phyloP scores from a whole-genome alignment of 805 yeast species.

The Phaffomyces antillensis region DNA sequence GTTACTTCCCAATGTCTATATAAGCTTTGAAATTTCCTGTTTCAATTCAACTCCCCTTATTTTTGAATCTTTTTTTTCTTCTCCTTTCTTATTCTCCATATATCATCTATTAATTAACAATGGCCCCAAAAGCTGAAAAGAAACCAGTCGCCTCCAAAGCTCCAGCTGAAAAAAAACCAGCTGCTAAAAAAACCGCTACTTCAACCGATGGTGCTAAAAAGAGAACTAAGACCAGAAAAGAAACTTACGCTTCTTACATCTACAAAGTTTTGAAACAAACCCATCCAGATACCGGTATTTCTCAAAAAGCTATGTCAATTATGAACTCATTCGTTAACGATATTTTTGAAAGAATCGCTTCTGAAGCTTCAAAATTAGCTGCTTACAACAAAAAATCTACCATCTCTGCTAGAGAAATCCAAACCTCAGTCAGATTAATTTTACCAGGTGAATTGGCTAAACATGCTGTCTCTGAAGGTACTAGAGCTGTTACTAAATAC shows the following conservation, averaged over 20 bases:
- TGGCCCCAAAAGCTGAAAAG: conserved; percentile 61
- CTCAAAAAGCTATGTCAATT: conserved; percentile 97
- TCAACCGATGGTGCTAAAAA: conserved; percentile 75
- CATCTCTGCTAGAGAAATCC: conserved; percentile 96
- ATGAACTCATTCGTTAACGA: conserved; percentile 98
- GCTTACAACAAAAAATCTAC: conserved; percentile 98
- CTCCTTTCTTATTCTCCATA: conserved; percentile 1
- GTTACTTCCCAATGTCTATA: neutral
- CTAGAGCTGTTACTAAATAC: conserved; percentile 96
- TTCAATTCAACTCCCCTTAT: neutral
- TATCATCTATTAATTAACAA: conserved; percentile 10
- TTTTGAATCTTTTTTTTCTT: too few relatives aligned
- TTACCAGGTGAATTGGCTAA: conserved; percentile 98
- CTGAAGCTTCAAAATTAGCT: conserved; percentile 97
- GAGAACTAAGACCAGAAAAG: conserved; percentile 95
- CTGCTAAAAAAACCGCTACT: conserved; percentile 84
- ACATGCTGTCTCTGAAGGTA: conserved; percentile 98
- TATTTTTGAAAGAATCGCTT: conserved; percentile 95
- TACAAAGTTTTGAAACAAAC: conserved; percentile 98
- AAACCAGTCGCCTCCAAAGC: conserved; percentile 92
- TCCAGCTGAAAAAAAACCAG: conserved; percentile 92
- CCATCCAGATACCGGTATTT: conserved; percentile 98
- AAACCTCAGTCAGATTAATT: conserved; percentile 96
- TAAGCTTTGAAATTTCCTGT: conserved; percentile 6
- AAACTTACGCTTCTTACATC: conserved; percentile 94